These are phyloP conservation scores for Mediolabrus comicus DNA, from an alignment of 108 stramenopile genomes.

Conservation along the genomic window DNA sequence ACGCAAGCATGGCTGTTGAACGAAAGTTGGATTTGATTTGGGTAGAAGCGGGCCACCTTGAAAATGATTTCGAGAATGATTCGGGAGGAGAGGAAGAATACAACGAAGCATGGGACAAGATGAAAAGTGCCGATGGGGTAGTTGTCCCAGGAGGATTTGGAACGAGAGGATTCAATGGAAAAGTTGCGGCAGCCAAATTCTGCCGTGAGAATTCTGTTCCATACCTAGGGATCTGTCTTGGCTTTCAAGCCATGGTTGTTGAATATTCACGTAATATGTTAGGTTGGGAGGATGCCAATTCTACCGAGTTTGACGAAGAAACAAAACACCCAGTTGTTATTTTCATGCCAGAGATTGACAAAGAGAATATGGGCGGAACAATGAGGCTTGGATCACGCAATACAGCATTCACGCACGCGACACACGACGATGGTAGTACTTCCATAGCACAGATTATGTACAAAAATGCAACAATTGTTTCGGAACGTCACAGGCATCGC, in stretches of 20 bases:
- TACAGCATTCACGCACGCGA: slow-evolving; percentile 79
- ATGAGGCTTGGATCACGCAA: slow-evolving; percentile 97
- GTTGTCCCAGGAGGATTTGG: slow-evolving; percentile 95
- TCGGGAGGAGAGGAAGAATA: slow-evolving; percentile 46
- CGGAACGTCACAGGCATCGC: slow-evolving; percentile 98
- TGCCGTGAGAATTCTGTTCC: slow-evolving; percentile 87
- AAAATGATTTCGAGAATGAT: slow-evolving; percentile 49
- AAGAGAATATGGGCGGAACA: slow-evolving; percentile 95
- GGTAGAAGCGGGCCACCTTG: slow-evolving; percentile 94
- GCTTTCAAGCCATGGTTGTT: slow-evolving; percentile 97
- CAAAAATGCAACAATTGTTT: slow-evolving; percentile 61
- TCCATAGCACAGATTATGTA: slow-evolving; percentile 75
- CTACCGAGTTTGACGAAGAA: slow-evolving; percentile 91
- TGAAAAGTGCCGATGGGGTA: slow-evolving; percentile 64
- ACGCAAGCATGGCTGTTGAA: slow-evolving; percentile 90
- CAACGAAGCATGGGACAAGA: slow-evolving; percentile 65
- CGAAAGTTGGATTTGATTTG: slow-evolving; percentile 88
- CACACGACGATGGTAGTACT: slow-evolving; percentile 48
- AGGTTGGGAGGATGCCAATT: slow-evolving; percentile 84
- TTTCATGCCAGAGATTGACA: slow-evolving; percentile 99
- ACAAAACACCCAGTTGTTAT: slow-evolving; percentile 87
- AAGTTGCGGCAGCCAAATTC: slow-evolving; percentile 89
- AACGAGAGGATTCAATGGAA: slow-evolving; percentile 80
- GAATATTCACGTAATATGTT: slow-evolving; percentile 95
- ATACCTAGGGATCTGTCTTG: slow-evolving; percentile 95